Conservation (phyloP, 768 basidiomycete genomes). For the Amanita phalloides region DNA sequence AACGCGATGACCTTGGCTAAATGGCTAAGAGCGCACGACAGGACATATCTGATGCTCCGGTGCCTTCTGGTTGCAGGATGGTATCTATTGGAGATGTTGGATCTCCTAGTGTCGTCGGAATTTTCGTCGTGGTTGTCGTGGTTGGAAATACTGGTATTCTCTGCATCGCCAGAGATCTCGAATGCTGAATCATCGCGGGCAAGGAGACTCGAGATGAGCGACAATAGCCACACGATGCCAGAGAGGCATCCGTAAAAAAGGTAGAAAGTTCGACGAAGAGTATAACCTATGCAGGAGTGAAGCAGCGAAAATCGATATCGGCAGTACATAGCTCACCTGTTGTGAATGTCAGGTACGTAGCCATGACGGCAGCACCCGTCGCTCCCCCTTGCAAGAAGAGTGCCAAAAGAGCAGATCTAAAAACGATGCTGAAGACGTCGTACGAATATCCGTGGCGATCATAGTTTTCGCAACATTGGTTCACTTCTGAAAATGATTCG, state of each 20-base stretch:
- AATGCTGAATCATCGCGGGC: no score
- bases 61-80: background rate
- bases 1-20: constrained; percentile 18
- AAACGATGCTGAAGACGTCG: constrained; percentile 10
- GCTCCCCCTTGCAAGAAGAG: constrained; percentile 13
- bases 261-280: background rate
- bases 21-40: constrained; percentile 18
- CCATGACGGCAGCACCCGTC: constrained; percentile 12
- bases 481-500: background rate
- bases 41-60: constrained; percentile 5
- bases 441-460: constrained; percentile 10
- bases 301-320: background rate
- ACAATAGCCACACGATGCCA: constrained; percentile 13
- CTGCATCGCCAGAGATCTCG: no score
- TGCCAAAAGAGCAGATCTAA: constrained; percentile 9
- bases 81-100: constrained; percentile 4
- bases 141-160: no score
- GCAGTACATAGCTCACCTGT: constrained; percentile 5
- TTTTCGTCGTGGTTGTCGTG: no score
- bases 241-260: constrained; percentile 14
- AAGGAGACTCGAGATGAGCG: constrained; percentile 19
- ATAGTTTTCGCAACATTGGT: constrained; percentile 6
- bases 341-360: constrained; percentile 12
- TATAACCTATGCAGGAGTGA: background rate
- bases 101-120: background rate